Conservation (phyloP, 805 yeast genomes). For the Pichia gijzeniarum region DNA sequence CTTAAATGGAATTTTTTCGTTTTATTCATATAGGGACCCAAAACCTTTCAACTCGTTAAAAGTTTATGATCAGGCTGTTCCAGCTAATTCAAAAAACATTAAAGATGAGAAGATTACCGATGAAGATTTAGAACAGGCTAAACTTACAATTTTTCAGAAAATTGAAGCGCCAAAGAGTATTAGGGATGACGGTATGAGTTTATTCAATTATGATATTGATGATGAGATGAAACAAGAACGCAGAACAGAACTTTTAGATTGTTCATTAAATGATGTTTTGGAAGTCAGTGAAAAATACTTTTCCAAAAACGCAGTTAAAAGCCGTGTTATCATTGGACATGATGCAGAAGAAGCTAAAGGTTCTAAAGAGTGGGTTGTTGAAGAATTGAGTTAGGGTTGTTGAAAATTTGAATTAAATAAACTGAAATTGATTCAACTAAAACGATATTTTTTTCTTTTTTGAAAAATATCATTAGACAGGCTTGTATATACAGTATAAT, state of each 20-base stretch:
- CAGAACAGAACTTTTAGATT: constrained; percentile 67
- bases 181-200: constrained; percentile 64
- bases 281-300: constrained; percentile 66
- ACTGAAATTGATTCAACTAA: no score
- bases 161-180: constrained; percentile 87
- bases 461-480: no score
- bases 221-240: constrained; percentile 76
- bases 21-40: constrained; percentile 93
- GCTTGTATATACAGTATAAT: no score
- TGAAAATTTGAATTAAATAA: not conserved
- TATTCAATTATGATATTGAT: constrained; percentile 62
- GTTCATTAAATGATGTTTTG: constrained; percentile 52
- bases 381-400: constrained; percentile 3
- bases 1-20: constrained; percentile 70
- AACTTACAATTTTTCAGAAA: constrained; percentile 83
- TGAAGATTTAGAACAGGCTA: constrained; percentile 79
- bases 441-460: no score
- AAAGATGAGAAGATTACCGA: constrained; percentile 28
- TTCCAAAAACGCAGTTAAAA: constrained; percentile 11
- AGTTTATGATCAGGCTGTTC: constrained; percentile 49
- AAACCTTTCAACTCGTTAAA: constrained; percentile 64
- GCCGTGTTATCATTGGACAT: constrained; percentile 20
- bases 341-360: constrained; percentile 6
- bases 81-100: constrained; percentile 35
- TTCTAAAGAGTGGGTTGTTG: constrained; percentile 8